These are phyloP conservation scores for Phlebiopsis flavidoalba DNA, from an alignment of 768 basidiomycete species.

Conservation along the genomic window DNA sequence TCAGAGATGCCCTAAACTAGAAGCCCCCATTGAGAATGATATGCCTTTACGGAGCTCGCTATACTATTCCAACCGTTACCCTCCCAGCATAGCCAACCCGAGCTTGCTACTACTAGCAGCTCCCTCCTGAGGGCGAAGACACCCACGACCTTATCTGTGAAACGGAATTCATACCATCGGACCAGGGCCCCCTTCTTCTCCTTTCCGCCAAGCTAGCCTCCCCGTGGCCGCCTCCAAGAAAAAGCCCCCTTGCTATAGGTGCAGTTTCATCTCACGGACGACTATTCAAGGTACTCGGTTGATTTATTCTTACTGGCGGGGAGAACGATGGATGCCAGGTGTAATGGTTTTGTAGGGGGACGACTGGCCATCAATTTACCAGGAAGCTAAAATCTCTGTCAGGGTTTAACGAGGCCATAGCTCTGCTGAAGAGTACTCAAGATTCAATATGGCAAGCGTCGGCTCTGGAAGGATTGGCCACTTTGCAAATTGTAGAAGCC, in stretches of 20 bases:
- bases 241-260: constrained; percentile 56
- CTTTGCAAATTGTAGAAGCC: constrained; percentile 72
- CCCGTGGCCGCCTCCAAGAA: constrained; percentile 45
- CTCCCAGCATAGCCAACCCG: constrained; percentile 52
- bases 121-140: constrained; percentile 23
- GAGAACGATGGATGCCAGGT: constrained; percentile 73
- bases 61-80: constrained; percentile 42
- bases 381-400: constrained; percentile 8
- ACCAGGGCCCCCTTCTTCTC: constrained; percentile 23
- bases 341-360: constrained; percentile 68
- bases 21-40: constrained; percentile 46
- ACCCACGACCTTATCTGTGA: constrained; percentile 29
- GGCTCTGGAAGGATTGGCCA: constrained; percentile 80
- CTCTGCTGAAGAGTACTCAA: constrained; percentile 64
- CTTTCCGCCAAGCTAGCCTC: constrained; percentile 50
- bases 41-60: constrained; percentile 36
- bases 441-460: constrained; percentile 90
- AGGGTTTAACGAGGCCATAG: constrained; percentile 87
- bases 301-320: constrained; percentile 89
- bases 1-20: constrained; percentile 58
- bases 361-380: too few relatives aligned
- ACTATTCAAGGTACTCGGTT: constrained; percentile 80
- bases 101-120: constrained; percentile 30
- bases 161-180: constrained; percentile 53
- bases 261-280: constrained; percentile 78